These are phyloP conservation scores for Colletotrichum shisoi DNA, from an alignment of 2,329 filamentous ascomycete species.

Conservation along the genomic window DNA sequence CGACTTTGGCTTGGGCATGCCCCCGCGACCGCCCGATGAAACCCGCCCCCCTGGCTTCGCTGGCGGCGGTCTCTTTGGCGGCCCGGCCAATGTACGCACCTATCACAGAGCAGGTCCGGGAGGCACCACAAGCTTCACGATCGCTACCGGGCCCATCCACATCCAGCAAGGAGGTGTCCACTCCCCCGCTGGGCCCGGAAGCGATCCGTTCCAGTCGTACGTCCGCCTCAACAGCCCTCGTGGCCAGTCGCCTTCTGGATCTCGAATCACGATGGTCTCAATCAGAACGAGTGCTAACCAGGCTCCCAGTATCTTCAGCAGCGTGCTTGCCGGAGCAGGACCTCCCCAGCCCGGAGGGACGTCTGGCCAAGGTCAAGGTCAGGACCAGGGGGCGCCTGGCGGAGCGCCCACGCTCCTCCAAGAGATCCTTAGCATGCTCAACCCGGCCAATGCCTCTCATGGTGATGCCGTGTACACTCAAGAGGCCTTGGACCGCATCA, in stretches of 20 bases:
- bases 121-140: conserved; percentile 59
- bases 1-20: conserved; percentile 45
- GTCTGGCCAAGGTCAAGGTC: conserved; percentile 33
- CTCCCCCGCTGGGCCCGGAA: conserved; percentile 30
- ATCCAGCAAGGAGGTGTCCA: conserved; percentile 37
- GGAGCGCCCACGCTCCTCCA: conserved; percentile 52
- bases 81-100: conserved; percentile 49
- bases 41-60: conserved; percentile 37
- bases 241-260: conserved; percentile 28
- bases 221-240: conserved; percentile 41
- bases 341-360: conserved; percentile 47
- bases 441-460: conserved; percentile 60
- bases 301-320: conserved; percentile 55
- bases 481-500: conserved; percentile 87
- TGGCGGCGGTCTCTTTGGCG: conserved; percentile 41
- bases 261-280: conserved; percentile 37
- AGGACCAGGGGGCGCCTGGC: conserved; percentile 13
- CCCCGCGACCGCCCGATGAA: conserved; percentile 27
- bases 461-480: conserved; percentile 91
- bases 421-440: conserved; percentile 64
- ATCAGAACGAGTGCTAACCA: conserved; percentile 47
- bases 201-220: conserved; percentile 61
- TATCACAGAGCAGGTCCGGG: conserved; percentile 50
- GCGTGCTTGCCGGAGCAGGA: conserved; percentile 53
- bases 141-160: conserved; percentile 52